Evolutionary conservation across 2,329 filamentous ascomycete genomes (phyloP), one percentile per base, ranked within the genome.

Genomic region (Colletotrichum sp.): DNA sequence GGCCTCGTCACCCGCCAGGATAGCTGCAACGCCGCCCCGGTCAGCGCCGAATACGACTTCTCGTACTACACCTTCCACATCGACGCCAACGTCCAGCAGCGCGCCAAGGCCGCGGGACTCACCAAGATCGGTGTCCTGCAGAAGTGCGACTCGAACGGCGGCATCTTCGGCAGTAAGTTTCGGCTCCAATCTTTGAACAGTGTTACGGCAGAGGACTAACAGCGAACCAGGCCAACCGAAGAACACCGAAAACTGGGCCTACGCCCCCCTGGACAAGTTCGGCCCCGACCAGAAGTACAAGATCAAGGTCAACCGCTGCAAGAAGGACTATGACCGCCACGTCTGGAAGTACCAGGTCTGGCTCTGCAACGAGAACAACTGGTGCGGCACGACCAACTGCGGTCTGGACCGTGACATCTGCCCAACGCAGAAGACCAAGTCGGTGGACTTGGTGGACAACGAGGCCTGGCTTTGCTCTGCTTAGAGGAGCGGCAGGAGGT

Each of bases 51-150:
- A 1, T 22, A 39, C 12, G 62, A 67, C 44, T 57, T 13, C 22
- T 71, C 69, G n/a, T 71, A 71, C 49, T 71, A 71, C 32, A 71
- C 61, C 13, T 66, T 71, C 49, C 32, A 36, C 19, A 71, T 71
- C 30, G 49, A 49, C 2, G 16, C 62, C 19, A 30, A 13, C 4
- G 32, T 71, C 32, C 36, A 44, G 19, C 36, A 65, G 5, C 22
- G 29, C 6, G 69, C 69, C 3, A 27, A 22, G 8, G 16, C 12
- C 6, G 30, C 61, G 4, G 69, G 69, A 0, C 69, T 66, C 25
- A 59, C 62, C 13, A 71, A 67, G 19, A 71, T 71, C 15, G 69
- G 69, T 1, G 61, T 71, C 19, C 25, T 32, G 6, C 69, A 71
- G 3, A 25, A 71, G 30, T 71, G 69, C 27, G 1, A 59, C 8